Evolutionary conservation across 768 basidiomycete species (phyloP).

Genomic region (Suillus bovinus): DNA sequence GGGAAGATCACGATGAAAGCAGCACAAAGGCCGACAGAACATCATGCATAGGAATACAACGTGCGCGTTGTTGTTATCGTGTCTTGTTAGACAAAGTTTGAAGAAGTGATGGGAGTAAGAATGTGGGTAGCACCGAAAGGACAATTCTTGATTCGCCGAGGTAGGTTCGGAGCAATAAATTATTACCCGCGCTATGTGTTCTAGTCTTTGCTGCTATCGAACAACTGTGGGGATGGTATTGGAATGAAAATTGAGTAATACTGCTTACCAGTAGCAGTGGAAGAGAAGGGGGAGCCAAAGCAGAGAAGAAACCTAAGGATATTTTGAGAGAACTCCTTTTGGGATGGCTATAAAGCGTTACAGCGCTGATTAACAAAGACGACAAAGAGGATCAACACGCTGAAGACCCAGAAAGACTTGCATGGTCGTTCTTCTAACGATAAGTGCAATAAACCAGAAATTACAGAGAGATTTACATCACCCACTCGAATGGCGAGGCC

Average conservation of each 20-base stretch:
- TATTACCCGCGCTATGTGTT: not conserved
- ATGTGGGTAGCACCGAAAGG: not conserved
- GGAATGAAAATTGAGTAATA: no score
- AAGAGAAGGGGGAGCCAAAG: not conserved
- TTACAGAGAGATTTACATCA: not conserved
- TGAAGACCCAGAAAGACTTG: not conserved
- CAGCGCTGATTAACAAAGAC: not conserved
- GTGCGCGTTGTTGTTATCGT: not conserved
- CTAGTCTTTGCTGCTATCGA: not conserved
- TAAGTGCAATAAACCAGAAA: not conserved
- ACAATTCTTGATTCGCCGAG: not conserved
- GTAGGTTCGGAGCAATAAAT: not conserved
- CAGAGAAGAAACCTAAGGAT: not conserved
- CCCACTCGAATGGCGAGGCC: not conserved
- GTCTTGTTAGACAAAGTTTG: not conserved
- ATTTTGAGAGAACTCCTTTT: constrained; percentile 8
- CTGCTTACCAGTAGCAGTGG: not conserved
- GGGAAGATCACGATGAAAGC: not conserved
- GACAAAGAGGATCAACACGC: not conserved
- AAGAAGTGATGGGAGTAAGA: not conserved
- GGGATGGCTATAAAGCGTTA: not conserved
- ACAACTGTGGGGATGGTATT: not conserved
- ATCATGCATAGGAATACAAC: not conserved
- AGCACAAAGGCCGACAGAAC: not conserved
- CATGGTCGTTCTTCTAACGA: not conserved